These are phyloP conservation scores for Colletotrichum trifolii DNA, from an alignment of 2,329 filamentous ascomycete genomes.

Conservation along the genomic window DNA sequence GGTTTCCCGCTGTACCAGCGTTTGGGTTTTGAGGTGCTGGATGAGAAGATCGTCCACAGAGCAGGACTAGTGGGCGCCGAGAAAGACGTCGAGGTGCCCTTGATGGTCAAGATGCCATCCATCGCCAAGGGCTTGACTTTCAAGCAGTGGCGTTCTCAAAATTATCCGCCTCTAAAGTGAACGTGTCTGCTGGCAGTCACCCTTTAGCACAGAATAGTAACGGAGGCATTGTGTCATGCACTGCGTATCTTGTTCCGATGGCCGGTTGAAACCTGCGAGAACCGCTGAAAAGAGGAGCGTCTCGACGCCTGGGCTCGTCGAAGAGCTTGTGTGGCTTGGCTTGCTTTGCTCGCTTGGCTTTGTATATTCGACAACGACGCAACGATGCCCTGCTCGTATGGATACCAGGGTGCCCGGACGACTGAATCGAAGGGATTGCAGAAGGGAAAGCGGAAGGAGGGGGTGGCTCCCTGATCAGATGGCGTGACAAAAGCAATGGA, in stretches of 20 bases:
- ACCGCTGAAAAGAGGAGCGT: conserved; percentile 18
- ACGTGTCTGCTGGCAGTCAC: background rate
- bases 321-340: conserved; percentile 18
- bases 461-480: background rate
- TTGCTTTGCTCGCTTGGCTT: background rate
- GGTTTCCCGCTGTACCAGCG: conserved; percentile 56
- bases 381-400: conserved; percentile 26
- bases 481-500: conserved; percentile 7
- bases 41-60: conserved; percentile 52
- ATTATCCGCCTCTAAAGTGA: conserved; percentile 33
- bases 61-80: conserved; percentile 47
- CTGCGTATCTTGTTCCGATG: background rate
- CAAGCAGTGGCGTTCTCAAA: conserved; percentile 45
- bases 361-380: conserved; percentile 12
- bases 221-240: conserved; percentile 2
- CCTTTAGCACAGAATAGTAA: background rate
- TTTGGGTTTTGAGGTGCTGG: conserved; percentile 54
- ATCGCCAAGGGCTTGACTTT: conserved; percentile 46
- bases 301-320: conserved; percentile 17
- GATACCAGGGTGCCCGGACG: conserved; percentile 16
- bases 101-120: conserved; percentile 56
- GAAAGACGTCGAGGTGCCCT: conserved; percentile 50
- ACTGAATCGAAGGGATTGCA: conserved; percentile 7
- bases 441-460: background rate
- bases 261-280: conserved; percentile 10